Evolutionary conservation across 2,329 filamentous ascomycete genomes (phyloP).

Genomic region (Remersonia thermophila): DNA sequence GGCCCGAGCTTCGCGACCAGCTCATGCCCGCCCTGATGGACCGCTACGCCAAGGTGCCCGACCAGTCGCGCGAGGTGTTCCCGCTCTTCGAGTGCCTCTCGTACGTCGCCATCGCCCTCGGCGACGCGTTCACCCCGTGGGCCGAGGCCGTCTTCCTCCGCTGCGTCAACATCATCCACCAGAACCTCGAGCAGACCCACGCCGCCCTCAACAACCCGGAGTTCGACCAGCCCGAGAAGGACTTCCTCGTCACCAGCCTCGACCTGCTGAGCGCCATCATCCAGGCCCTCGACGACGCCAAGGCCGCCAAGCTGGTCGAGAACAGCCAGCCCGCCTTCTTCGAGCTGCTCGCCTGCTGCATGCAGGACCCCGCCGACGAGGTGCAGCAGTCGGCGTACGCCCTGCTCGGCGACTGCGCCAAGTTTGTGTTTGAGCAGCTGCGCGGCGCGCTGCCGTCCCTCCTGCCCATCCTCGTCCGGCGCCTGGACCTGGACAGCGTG

Average conservation of each 20-base stretch:
- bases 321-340: conserved; percentile 76
- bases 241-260: conserved; percentile 89
- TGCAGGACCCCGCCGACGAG: conserved; percentile 83
- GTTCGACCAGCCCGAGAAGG: conserved; percentile 78
- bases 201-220: conserved; percentile 54
- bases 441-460: conserved; percentile 60
- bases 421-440: conserved; percentile 77
- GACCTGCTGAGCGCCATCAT: conserved; percentile 89
- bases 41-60: conserved; percentile 74
- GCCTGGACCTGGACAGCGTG: conserved; percentile 71
- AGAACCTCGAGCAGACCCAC: conserved; percentile 73
- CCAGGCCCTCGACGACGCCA: conserved; percentile 65
- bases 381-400: conserved; percentile 95
- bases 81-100: conserved; percentile 92
- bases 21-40: conserved; percentile 89
- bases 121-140: conserved; percentile 70
- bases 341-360: conserved; percentile 78
- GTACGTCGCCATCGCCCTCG: conserved; percentile 80
- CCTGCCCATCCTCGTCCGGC: conserved; percentile 70
- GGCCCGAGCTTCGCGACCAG: conserved; percentile 65
- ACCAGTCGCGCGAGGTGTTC: conserved; percentile 87
- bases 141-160: conserved; percentile 75
- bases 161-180: conserved; percentile 83
- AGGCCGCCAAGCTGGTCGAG: conserved; percentile 64
- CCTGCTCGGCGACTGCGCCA: conserved; percentile 84